Conservation (phyloP, 2,329 filamentous ascomycete species). For the Cladobotryum mycophilum region DNA sequence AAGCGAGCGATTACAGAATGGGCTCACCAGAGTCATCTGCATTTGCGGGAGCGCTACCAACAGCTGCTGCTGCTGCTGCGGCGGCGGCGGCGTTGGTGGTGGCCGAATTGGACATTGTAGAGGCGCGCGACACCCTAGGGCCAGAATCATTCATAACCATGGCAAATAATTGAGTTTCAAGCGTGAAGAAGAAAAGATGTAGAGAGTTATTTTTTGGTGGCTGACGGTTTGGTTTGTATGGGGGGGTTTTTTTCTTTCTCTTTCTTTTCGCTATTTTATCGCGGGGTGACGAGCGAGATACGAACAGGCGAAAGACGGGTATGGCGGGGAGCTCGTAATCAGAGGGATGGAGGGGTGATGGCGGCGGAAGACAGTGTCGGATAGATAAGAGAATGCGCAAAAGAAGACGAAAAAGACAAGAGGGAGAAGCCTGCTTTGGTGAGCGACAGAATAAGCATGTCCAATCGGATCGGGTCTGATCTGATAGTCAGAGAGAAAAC, state of each 20-base stretch:
- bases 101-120: constrained; percentile 32
- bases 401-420: neutral
- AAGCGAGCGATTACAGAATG: constrained; percentile 15
- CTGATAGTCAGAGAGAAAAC: neutral
- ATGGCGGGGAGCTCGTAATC: constrained; percentile 12
- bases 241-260: neutral
- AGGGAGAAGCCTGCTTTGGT: neutral
- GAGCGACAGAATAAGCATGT: constrained; percentile 9
- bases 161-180: constrained; percentile 14
- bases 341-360: constrained; percentile 1
- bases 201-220: neutral
- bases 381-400: neutral
- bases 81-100: constrained; percentile 24
- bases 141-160: constrained; percentile 38
- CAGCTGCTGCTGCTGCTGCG: constrained; percentile 21
- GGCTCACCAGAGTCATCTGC: constrained; percentile 36
- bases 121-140: constrained; percentile 29
- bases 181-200: neutral
- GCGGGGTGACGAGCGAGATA: constrained; percentile 16
- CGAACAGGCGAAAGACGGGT: constrained; percentile 7
- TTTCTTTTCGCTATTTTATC: constrained; percentile 9
- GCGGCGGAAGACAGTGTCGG: neutral
- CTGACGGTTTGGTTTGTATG: too few species aligned
- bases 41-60: constrained; percentile 7
- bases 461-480: constrained; percentile 3